phyloP scores from a whole-genome alignment of 768 basidiomycete genomes.

The Obba rivulosa region DNA sequence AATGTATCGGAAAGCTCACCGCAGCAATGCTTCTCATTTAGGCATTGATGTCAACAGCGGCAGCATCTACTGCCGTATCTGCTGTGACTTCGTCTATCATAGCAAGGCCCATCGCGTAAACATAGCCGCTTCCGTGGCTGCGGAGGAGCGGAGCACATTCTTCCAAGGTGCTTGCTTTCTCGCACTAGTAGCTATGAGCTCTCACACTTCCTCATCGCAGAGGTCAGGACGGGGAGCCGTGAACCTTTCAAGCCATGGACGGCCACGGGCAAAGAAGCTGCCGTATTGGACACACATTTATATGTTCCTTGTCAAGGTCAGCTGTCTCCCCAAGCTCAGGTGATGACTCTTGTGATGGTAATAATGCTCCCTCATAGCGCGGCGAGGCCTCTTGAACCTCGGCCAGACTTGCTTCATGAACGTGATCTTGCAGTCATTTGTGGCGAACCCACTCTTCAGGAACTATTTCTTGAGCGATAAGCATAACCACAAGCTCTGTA shows the following conservation, averaged over 20 bases:
- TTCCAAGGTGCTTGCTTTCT: slow-evolving; percentile 46
- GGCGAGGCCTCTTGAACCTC: slow-evolving; percentile 82
- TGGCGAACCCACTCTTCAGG: slow-evolving; percentile 85
- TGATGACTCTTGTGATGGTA: not conserved
- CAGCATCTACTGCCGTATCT: slow-evolving; percentile 66
- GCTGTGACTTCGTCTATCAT: slow-evolving; percentile 73
- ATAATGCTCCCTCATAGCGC: slow-evolving; percentile 37
- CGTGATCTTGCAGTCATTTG: slow-evolving; percentile 82
- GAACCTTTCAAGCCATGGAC: slow-evolving; percentile 48
- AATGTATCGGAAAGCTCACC: not conserved
- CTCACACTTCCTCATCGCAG: slow-evolving; percentile 17
- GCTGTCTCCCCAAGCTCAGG: slow-evolving; percentile 1
- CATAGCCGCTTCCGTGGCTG: slow-evolving; percentile 37
- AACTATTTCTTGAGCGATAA: slow-evolving; percentile 89
- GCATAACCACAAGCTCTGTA: slow-evolving; percentile 74
- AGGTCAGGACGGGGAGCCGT: slow-evolving; percentile 31
- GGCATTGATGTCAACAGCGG: slow-evolving; percentile 74
- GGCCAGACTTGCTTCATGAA: slow-evolving; percentile 95
- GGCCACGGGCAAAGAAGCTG: slow-evolving; percentile 35
- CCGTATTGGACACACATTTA: slow-evolving; percentile 43
- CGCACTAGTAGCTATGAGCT: slow-evolving; percentile 9
- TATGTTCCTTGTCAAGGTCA: slow-evolving; percentile 72
- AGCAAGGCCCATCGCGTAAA: slow-evolving; percentile 42
- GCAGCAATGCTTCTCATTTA: slow-evolving; percentile 25
- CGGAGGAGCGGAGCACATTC: slow-evolving; percentile 58